Evolutionary conservation across 805 yeast species (phyloP), one percentile per base, ranked within the genome.

Genomic region (Candida endomychidarum): DNA sequence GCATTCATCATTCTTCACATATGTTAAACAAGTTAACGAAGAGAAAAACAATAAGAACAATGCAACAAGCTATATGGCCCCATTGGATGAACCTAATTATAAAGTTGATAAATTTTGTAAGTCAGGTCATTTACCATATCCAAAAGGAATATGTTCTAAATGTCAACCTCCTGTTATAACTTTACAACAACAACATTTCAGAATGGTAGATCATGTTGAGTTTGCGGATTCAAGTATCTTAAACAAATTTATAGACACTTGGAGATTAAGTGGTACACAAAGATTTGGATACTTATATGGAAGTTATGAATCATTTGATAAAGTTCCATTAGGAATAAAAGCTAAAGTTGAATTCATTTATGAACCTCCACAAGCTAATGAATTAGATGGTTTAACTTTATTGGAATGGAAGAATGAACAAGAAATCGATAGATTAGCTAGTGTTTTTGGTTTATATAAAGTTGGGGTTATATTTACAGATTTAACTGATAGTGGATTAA

Each of bases 201-300:
- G 99, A 52, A 87, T 93, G 96, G 96, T 95, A 20, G 99, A 93
- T 60, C 98, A 93, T 64, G 93, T 93, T 21, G 99, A 93, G 59
- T 86, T 90, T 60, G 80, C 87, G 17, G 79, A 78, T 43, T 78
- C 89, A 8, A 32, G 35, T 22, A 74, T 89, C 18, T 77, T 93
- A 39, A 87, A 93, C 60, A 70, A 75, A 25, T 93, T 93, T 60
- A 87, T 93, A 41, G 95, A 93, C 49, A 68, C 85, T 16, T 93
- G 99, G 99, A 81, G 99, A 62, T 67, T 70, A 38, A 77, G 95
- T 0, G 98, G 96, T 2, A 67, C 77, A 15, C 99, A 93, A 64
- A 76, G 99, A 53, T 72, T 84, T 41, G 99, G 96, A 0, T 72
- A 83, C 43, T 63, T 93, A 65, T 80, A 88, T 52, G 99, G 99